phyloP scores from a whole-genome alignment of 1,139 yeast genomes.

The Candida freyschussii region DNA sequence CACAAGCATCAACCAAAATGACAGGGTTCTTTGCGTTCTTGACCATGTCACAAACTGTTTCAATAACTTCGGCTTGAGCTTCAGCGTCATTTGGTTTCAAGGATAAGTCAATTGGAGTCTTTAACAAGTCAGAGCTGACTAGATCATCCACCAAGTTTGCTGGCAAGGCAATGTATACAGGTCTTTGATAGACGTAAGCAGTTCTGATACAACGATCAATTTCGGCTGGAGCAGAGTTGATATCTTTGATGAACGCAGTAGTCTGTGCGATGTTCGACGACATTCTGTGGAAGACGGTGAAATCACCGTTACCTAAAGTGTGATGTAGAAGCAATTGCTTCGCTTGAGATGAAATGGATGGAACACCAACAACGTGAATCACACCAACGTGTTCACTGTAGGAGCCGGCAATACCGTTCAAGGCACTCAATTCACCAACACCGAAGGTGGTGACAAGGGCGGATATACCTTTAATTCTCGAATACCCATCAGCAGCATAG shows the following conservation, averaged over 20 bases:
- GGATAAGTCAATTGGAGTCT: conserved; percentile 59
- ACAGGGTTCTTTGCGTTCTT: conserved; percentile 60
- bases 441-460: conserved; percentile 39
- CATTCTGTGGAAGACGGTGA: conserved; percentile 73
- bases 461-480: conserved; percentile 41
- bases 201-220: conserved; percentile 72
- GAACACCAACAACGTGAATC: conserved; percentile 37
- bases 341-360: conserved; percentile 59
- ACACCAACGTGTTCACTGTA: conserved; percentile 42
- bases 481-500: conserved; percentile 78
- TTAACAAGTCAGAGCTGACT: conserved; percentile 52
- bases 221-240: conserved; percentile 57
- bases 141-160: conserved; percentile 69
- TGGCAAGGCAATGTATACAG: conserved; percentile 80
- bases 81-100: conserved; percentile 61
- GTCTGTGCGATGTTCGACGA: conserved; percentile 65
- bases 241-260: conserved; percentile 58
- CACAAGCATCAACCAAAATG: conserved; percentile 83
- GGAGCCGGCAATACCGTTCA: conserved; percentile 28
- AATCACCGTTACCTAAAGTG: conserved; percentile 81
- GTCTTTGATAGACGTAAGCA: conserved; percentile 71
- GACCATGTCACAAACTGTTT: conserved; percentile 49
- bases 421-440: conserved; percentile 27
- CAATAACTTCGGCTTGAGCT: conserved; percentile 70
- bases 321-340: conserved; percentile 57